These are phyloP conservation scores for Cylindrotheca closterium DNA, from an alignment of 108 stramenopile genomes.

Conservation along the genomic window DNA sequence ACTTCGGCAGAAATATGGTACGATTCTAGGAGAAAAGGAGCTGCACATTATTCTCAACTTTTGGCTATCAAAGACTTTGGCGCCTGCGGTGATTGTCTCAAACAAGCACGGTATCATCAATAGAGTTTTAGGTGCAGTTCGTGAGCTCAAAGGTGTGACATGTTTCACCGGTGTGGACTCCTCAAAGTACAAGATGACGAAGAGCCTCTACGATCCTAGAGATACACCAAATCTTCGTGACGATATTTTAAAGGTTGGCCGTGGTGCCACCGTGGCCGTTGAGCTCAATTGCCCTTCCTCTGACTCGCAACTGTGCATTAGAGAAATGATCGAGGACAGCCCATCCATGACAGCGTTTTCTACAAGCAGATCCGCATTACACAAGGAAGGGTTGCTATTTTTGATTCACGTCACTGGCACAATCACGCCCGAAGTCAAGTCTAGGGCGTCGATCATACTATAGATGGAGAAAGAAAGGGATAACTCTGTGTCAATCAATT, in stretches of 20 bases:
- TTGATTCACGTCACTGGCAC: conserved; percentile 45
- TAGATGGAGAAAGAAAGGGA: no score
- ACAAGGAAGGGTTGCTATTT: conserved; percentile 62
- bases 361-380: conserved; percentile 46
- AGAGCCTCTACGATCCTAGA: conserved; percentile 56
- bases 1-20: conserved; percentile 5
- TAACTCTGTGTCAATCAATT: conserved; percentile 2
- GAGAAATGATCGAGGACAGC: conserved; percentile 72
- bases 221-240: conserved; percentile 64
- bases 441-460: conserved; percentile 49
- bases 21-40: conserved; percentile 13
- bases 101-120: conserved; percentile 14
- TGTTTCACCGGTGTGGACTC: conserved; percentile 34
- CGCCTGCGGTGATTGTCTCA: conserved; percentile 60
- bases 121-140: conserved; percentile 25
- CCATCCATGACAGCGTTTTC: conserved; percentile 72
- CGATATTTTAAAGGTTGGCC: conserved; percentile 50
- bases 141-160: conserved; percentile 8
- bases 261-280: conserved; percentile 37
- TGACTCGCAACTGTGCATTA: conserved; percentile 54
- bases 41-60: conserved; percentile 54
- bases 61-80: conserved; percentile 47
- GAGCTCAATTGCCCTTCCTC: conserved; percentile 35
- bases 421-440: conserved; percentile 57
- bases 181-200: conserved; percentile 58